phyloP scores from a whole-genome alignment of 176 grass and related monocot genomes.

The Eragrostis nindensis region DNA sequence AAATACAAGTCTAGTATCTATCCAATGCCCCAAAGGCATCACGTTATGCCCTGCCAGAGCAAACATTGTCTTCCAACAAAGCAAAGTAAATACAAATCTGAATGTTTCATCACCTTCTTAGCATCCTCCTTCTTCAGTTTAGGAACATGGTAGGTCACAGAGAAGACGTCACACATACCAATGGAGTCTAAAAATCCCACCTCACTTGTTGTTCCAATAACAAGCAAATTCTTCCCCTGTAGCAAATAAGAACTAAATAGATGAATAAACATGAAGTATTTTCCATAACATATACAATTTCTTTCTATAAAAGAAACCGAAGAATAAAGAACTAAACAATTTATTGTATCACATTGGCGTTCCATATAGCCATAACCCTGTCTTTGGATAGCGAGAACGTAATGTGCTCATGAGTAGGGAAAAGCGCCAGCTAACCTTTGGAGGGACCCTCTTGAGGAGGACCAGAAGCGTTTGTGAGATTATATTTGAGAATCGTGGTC shows the following conservation, averaged over 20 bases:
- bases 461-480: conserved; percentile 89
- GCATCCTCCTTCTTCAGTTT: conserved; percentile 86
- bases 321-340: neutral
- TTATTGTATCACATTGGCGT: neutral
- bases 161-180: conserved; percentile 93
- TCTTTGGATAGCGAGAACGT: neutral
- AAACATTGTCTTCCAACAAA: neutral
- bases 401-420: neutral
- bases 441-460: conserved; percentile 92
- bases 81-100: neutral
- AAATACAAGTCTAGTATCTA: neutral
- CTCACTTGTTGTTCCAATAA: conserved; percentile 87
- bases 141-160: conserved; percentile 89
- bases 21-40: neutral
- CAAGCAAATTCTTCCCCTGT: conserved; percentile 80
- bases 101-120: conserved; percentile 65
- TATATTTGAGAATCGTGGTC: conserved; percentile 89
- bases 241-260: conserved; percentile 24
- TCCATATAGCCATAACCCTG: neutral
- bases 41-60: neutral
- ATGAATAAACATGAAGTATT: neutral
- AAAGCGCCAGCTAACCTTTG: conserved; percentile 58
- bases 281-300: neutral
- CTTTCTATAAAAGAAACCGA: neutral
- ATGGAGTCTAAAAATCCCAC: conserved; percentile 85